Base-by-base conservation (phyloP, 148 eudicot genomes). In the Salicornia ramosissima region DNA sequence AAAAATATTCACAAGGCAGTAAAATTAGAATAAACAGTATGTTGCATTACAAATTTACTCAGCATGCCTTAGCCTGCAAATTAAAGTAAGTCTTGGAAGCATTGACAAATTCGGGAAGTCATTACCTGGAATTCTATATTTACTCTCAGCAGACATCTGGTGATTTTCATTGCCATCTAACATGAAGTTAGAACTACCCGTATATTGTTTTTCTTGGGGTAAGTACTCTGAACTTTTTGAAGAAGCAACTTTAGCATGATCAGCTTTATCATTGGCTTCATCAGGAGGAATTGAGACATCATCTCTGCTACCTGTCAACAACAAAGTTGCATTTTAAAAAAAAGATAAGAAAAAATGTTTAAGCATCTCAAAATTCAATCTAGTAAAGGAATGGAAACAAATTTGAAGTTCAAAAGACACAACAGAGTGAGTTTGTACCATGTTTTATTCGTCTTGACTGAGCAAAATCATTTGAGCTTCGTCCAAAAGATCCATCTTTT, bases 401-500 rank as follows among this genome's bases (percentile, higher is more conserved):
- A 19, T 26, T 18, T 16, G 6, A 5, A 31, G n/a, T 6, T n/a
- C 19, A 47, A 14, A 7, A 47, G 45, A 42, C 10, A 57, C 51
- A 63, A 72, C 24, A 63, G 49, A 22, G n/a, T 45, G 4, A 3
- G 64, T 13, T 56, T 26, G 22, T 87, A 94, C 99, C 99, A 66
- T 82, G 75, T 67, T 79, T 87, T 34, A 73, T 47, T 72, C 91
- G 86, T 70, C 96, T 86, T 18, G 90, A 68, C 28, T 76, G 89
- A 59, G 71, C 77, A 78, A 54, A 78, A 77, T 95, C 99, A 65
- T 47, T 77, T 25, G 91, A 59, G 31, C 84, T 81, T 71, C 86
- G 79, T 47, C 90, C 96, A 61, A 75, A 60, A 71, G 93, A 79
- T 65, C 87, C 97, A 49, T 91, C 99, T 86, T 91, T 95, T 10